These are phyloP conservation scores for Nakaseomyces glabratus DNA, from an alignment of 1,139 yeast species.

Conservation along the genomic window DNA sequence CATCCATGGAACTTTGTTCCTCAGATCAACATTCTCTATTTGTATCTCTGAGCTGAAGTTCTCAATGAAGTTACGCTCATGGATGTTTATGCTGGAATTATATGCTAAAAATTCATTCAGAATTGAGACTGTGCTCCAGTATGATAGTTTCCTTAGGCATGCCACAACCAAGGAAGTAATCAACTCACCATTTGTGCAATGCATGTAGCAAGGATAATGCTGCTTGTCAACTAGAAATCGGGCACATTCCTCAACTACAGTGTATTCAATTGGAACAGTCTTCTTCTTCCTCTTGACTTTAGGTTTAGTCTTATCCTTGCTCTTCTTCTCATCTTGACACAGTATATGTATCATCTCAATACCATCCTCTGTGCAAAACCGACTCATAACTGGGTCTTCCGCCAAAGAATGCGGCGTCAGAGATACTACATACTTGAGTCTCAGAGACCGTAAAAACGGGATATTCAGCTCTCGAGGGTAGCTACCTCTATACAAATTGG, in stretches of 20 bases:
- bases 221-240: constrained; percentile 51
- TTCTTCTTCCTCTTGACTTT: constrained; percentile 66
- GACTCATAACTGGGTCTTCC: constrained; percentile 16
- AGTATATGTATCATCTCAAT: constrained; percentile 52
- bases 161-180: constrained; percentile 79
- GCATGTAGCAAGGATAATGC: constrained; percentile 67
- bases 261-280: constrained; percentile 67
- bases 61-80: constrained; percentile 78
- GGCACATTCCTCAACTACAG: constrained; percentile 50
- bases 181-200: constrained; percentile 85
- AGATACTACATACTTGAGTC: constrained; percentile 65
- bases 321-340: constrained; percentile 40
- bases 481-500: constrained; percentile 71
- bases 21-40: constrained; percentile 29
- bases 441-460: constrained; percentile 59
- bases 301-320: constrained; percentile 30
- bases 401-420: constrained; percentile 66
- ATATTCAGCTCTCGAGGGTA: constrained; percentile 72
- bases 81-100: constrained; percentile 70
- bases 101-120: constrained; percentile 76
- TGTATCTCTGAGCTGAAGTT: constrained; percentile 59
- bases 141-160: constrained; percentile 70
- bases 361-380: constrained; percentile 40
- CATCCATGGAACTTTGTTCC: constrained; percentile 29
- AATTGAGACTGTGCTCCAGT: constrained; percentile 86